Conservation (phyloP, 1,139 yeast genomes). For the Wickerhamomyces sp. region DNA sequence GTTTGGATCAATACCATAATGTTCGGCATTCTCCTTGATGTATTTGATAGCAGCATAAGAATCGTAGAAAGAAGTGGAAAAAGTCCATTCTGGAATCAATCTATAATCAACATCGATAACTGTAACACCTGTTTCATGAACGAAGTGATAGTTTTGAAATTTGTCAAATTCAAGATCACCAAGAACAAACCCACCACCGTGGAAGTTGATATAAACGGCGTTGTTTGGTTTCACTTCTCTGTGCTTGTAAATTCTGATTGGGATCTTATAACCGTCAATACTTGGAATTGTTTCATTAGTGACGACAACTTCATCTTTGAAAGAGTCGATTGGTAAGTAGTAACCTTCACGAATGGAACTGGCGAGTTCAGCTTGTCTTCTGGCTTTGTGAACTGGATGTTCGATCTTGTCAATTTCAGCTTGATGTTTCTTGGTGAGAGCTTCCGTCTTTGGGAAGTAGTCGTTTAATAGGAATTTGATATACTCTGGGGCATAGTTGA, state of each 20-base stretch:
- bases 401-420: constrained; percentile 1
- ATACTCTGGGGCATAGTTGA: constrained; percentile 2
- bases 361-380: background rate
- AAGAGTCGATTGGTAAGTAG: constrained; percentile 1
- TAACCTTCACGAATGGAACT: background rate
- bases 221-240: constrained; percentile 12
- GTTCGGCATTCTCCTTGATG: constrained; percentile 23
- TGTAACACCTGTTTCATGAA: constrained; percentile 20
- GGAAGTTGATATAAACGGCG: constrained; percentile 29
- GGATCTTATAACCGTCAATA: constrained; percentile 22
- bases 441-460: background rate
- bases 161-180: constrained; percentile 30
- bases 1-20: constrained; percentile 28
- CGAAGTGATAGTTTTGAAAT: constrained; percentile 20
- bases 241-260: constrained; percentile 26
- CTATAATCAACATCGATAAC: constrained; percentile 34
- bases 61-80: constrained; percentile 24
- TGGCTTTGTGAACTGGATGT: background rate
- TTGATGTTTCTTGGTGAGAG: background rate
- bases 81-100: constrained; percentile 25
- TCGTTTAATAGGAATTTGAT: constrained; percentile 1
- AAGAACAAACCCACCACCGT: constrained; percentile 32
- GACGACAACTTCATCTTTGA: constrained; percentile 22
- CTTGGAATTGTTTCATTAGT: constrained; percentile 29
- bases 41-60: constrained; percentile 23